A percentile compares a stretch with the other conserved stretches of the same genome.
These are phyloP conservation scores for Haematococcus lacustris DNA, from an alignment of 139 green algal species.

Conservation along the genomic window DNA sequence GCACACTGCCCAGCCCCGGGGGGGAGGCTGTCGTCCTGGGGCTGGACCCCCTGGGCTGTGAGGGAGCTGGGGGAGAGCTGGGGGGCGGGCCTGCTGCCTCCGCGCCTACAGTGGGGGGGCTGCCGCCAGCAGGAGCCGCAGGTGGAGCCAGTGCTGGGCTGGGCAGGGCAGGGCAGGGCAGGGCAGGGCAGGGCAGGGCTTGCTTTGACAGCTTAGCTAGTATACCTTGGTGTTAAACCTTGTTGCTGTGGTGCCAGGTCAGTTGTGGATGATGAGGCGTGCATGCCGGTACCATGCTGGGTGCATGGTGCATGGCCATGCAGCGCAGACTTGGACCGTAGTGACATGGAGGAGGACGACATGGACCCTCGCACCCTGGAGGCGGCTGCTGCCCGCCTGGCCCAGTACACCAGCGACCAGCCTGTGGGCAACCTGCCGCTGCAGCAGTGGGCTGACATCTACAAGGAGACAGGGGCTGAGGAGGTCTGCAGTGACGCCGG, in stretches of 20 bases:
- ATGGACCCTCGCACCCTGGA: conserved; percentile 55
- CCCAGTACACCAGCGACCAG: conserved; percentile 44
- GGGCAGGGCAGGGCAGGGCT: neutral
- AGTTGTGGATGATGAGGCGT: no score
- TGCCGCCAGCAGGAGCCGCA: no score
- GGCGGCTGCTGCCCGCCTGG: conserved; percentile 49
- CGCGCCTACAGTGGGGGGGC: no score
- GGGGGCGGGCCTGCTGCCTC: no score
- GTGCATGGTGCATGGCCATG: no score
- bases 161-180: no score
- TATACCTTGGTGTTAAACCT: no score
- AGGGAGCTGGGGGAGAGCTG: neutral
- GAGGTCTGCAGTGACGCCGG: conserved; percentile 33
- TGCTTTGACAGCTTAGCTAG: no score
- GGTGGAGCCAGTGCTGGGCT: no score
- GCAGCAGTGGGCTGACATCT: conserved; percentile 58
- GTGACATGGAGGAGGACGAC: conserved; percentile 16
- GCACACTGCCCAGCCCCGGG: neutral
- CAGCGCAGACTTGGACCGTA: neutral
- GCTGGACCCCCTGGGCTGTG: neutral
- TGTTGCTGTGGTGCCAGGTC: no score
- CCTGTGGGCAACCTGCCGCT: conserved; percentile 23
- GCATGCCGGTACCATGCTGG: no score
- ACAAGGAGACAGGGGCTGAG: conserved; percentile 48
- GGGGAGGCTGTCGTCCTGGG: neutral